Base-by-base conservation (phyloP, 2,329 filamentous ascomycete genomes). In the Sphaceloma murrayae region DNA sequence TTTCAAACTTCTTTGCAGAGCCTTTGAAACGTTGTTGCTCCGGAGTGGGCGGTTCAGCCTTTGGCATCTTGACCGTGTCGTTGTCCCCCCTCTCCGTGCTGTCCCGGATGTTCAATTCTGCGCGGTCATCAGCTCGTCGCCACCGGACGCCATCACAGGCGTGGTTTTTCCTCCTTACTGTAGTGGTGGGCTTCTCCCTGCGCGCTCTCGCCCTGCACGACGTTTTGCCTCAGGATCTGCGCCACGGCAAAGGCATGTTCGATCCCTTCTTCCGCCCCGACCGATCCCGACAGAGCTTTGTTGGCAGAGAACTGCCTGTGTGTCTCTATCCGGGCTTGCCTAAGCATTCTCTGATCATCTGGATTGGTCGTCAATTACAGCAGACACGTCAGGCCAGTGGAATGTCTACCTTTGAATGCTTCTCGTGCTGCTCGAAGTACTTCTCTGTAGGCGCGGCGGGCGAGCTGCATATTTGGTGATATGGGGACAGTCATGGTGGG, bases 21-120 rank as follows among this genome's bases (percentile, higher is more conserved):
- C 58, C 57, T 50, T 59, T 64, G 48, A 73, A 72, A 42, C 36
- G 36, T 30, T 40, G 16, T 3, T 14, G 11, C 21, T 40, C 36
- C n/a, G 22, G 24, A 7, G 24, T 27, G 7, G 24, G 24, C 24
- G 24, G 24, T 27, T 77, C 24, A 5, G 36, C 16, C 36, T 40
- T 29, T 14, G 36, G 24, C 19, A 18, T 69, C 64, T 88, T 93
- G 56, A 95, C 77, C 24, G 81, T 85, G 54, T 95, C 87, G 59
- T 98, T 98, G 65, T 96, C 84, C 44, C 91, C 87, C 52, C 85
- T 74, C 63, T 98, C 89, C 21, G 82, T 98, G 52, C 94, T 69
- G 49, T 94, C 75, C 62, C 96, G 91, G 64, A 98, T 95, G 42
- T 81, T 75, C 46, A 96, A 67, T 59, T 82, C 87, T 95, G 53